Conservation (phyloP, 2,329 filamentous ascomycete genomes). For the Sordariomycetes sp. region DNA sequence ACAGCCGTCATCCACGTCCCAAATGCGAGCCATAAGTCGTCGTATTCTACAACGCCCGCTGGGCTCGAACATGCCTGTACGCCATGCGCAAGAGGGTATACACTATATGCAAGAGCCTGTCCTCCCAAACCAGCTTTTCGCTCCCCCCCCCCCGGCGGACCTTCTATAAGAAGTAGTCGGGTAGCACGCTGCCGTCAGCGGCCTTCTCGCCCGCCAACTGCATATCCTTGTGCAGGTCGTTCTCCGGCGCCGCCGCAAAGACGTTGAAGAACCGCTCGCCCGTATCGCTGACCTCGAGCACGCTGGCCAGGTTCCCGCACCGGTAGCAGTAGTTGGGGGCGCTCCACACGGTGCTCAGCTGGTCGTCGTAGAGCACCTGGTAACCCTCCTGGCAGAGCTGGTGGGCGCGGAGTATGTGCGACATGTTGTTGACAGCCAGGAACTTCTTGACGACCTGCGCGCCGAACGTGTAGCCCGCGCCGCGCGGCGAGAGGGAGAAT, state of each 20-base stretch:
- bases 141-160: background rate
- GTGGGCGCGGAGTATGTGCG: slow-evolving; percentile 92
- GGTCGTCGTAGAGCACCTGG: slow-evolving; percentile 91
- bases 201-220: slow-evolving; percentile 63
- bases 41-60: background rate
- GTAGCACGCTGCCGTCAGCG: slow-evolving; percentile 49
- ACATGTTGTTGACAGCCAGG: slow-evolving; percentile 93
- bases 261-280: slow-evolving; percentile 96
- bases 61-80: background rate
- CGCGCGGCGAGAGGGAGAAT: slow-evolving; percentile 84
- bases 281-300: slow-evolving; percentile 86
- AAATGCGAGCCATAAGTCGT: background rate
- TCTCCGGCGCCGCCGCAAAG: slow-evolving; percentile 92
- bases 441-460: slow-evolving; percentile 98
- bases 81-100: background rate
- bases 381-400: slow-evolving; percentile 97
- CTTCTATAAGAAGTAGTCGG: slow-evolving; percentile 59
- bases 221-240: slow-evolving; percentile 79
- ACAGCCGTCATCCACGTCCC: background rate
- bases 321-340: slow-evolving; percentile 93
- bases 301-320: slow-evolving; percentile 94
- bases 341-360: slow-evolving; percentile 93
- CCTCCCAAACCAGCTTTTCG: background rate
- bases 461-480: slow-evolving; percentile 94
- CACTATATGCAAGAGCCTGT: background rate